Percentiles rank a stretch among this genome's conserved stretches.
phyloP scores from a whole-genome alignment of 306 rosid species.

The Cucurbita pepo region DNA sequence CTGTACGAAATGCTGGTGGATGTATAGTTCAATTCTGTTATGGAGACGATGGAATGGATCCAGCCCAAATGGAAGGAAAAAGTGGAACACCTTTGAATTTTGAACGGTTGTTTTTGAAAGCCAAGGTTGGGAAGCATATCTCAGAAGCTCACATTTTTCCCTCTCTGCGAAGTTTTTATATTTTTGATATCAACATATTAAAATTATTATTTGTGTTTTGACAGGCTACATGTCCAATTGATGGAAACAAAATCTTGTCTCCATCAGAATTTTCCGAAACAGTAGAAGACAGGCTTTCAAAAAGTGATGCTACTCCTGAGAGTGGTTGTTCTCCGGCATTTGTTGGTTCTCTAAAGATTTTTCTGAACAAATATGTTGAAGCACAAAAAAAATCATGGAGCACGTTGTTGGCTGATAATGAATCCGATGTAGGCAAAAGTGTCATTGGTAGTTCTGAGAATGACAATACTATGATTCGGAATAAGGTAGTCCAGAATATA shows the following conservation, averaged over 20 bases:
- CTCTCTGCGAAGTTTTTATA: background rate
- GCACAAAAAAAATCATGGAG: constrained; percentile 15
- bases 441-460: constrained; percentile 3
- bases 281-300: constrained; percentile 43
- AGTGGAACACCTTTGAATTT: constrained; percentile 78
- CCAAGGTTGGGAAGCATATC: constrained; percentile 40
- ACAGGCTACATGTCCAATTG: constrained; percentile 68
- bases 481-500: constrained; percentile 37
- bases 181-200: background rate
- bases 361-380: constrained; percentile 28
- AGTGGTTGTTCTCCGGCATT: constrained; percentile 45
- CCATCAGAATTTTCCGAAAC: constrained; percentile 38
- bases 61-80: constrained; percentile 82
- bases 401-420: constrained; percentile 9
- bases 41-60: constrained; percentile 99
- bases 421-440: background rate
- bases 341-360: constrained; percentile 33
- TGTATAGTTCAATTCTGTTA: constrained; percentile 69
- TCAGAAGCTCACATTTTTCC: background rate
- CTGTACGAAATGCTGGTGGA: constrained; percentile 71
- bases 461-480: constrained; percentile 19
- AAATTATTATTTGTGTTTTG: background rate
- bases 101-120: constrained; percentile 50
- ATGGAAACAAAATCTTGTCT: constrained; percentile 37
- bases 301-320: constrained; percentile 33